These are phyloP conservation scores for Auricularia sp. DNA, from an alignment of 768 basidiomycete species.

Conservation along the genomic window DNA sequence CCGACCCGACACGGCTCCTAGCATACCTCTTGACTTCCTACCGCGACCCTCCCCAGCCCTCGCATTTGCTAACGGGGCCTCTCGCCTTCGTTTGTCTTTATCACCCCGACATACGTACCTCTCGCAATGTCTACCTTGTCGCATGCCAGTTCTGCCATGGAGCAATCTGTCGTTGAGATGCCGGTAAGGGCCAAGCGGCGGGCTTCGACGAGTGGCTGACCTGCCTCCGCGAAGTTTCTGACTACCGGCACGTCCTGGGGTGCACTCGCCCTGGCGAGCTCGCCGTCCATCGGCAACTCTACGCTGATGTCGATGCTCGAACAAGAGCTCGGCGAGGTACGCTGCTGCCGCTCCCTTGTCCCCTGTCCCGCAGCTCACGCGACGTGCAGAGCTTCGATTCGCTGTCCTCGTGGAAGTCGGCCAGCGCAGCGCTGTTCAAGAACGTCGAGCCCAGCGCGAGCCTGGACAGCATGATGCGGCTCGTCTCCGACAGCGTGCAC, in stretches of 20 bases:
- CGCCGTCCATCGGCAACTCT: neutral
- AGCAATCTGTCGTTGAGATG: no score
- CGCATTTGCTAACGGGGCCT: no score
- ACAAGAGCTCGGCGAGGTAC: neutral
- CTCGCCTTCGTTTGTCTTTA: no score
- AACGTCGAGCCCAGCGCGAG: neutral
- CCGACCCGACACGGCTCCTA: no score
- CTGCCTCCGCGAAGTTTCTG: no score
- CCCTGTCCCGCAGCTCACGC: neutral
- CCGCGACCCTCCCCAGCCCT: no score
- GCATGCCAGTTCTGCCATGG: no score
- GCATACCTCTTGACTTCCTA: no score
- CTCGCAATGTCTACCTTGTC: no score
- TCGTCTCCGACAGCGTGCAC: neutral
- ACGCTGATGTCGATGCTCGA: neutral
- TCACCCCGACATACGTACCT: no score
- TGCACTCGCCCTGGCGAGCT: neutral
- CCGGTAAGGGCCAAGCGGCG: no score
- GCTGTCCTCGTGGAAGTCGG: neutral
- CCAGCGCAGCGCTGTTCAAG: neutral
- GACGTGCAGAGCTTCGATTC: neutral
- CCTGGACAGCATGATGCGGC: neutral
- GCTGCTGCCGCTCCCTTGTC: neutral
- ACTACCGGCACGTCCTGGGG: neutral
- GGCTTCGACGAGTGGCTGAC: no score